These are phyloP conservation scores for Chytriomyces confervae DNA, from an alignment of 192 early-diverging fungal species.

Conservation along the genomic window DNA sequence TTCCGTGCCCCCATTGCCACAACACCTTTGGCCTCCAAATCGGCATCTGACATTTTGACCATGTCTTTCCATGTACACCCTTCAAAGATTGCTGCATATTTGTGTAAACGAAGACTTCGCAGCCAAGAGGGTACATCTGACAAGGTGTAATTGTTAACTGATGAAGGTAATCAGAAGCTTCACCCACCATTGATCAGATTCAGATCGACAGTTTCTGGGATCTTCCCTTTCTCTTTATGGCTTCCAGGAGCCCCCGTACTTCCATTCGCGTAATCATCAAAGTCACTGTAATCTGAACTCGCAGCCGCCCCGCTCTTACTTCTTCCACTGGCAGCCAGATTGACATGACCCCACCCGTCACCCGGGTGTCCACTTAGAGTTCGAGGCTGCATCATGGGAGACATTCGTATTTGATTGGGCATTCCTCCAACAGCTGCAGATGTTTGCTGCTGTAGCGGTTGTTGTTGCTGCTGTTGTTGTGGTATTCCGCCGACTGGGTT, in stretches of 20 bases:
- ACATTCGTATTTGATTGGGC: background rate
- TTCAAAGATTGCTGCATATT: slow-evolving; percentile 91
- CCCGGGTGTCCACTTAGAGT: slow-evolving; percentile 40
- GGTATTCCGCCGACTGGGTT: slow-evolving; percentile 10
- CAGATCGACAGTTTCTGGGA: slow-evolving; percentile 76
- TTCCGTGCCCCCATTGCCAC: slow-evolving; percentile 91
- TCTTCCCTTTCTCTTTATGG: slow-evolving; percentile 75
- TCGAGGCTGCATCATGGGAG: slow-evolving; percentile 1
- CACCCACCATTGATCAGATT: slow-evolving; percentile 70
- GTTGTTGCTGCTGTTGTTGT: slow-evolving; percentile 5
- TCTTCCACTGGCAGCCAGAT: slow-evolving; percentile 22
- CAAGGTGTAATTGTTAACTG: background rate
- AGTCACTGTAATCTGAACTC: slow-evolving; percentile 46
- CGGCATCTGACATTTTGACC: slow-evolving; percentile 82
- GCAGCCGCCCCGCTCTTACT: slow-evolving; percentile 32
- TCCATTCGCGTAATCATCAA: slow-evolving; percentile 41
- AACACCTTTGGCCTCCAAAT: slow-evolving; percentile 83
- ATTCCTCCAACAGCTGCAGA: background rate
- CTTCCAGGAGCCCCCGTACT: slow-evolving; percentile 29
- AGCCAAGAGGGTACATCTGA: slow-evolving; percentile 93
- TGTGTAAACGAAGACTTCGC: slow-evolving; percentile 89
- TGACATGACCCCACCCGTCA: slow-evolving; percentile 50
- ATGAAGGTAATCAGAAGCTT: background rate
- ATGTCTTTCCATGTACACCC: slow-evolving; percentile 87
- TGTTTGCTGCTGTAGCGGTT: background rate